Base-by-base conservation (phyloP, 2,329 filamentous ascomycete genomes). In the Rhinocladiella similis region DNA sequence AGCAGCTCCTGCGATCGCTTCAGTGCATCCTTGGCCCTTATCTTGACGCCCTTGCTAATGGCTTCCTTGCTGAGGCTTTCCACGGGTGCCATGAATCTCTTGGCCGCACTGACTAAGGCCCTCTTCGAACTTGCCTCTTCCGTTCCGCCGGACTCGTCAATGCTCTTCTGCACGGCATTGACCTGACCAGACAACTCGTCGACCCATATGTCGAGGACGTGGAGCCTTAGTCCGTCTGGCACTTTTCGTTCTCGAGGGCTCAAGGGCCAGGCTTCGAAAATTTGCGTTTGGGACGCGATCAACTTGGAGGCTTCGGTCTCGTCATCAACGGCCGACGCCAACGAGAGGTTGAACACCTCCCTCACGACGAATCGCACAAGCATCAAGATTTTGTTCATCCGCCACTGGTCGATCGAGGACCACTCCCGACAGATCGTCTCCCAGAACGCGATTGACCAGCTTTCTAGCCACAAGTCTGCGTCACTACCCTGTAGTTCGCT, bases 361-460 rank as follows among this genome's bases (percentile, higher is more conserved):
- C 62, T 46, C 41, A 65, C 35, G n/a, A 61, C 55, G 62, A 89
- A 83, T 50, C 94, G 83, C 56, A 95, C 88, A 16, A 97, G 80
- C 64, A 92, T 81, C 54, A 99, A 77, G 69, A 95, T 97, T 78
- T 99, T 99, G 75, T 99, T 91, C 78, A 97, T 87, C 41, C 90
- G 83, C 63, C 89, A 74, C 7, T 88, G 84, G 70, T 91, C 89
- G 59, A 91, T 85, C 43, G 79, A 76, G 25, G 83, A 83, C 83
- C 87, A 91, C 73, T 90, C 85, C 45, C 81, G 74, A 46, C 82
- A 78, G 71, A 91, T 81, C 7, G 86, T 88, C 63, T 83, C 80
- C 87, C 87, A 91, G 74, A 90, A 91, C 25, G 79, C 87, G 57
- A 45, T 50, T 13, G 56, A 43, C 57, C 62, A 65, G 4, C 55